Evolutionary conservation across 2,329 filamentous ascomycete species (phyloP).

Genomic region (Talaromyces funiculosus): DNA sequence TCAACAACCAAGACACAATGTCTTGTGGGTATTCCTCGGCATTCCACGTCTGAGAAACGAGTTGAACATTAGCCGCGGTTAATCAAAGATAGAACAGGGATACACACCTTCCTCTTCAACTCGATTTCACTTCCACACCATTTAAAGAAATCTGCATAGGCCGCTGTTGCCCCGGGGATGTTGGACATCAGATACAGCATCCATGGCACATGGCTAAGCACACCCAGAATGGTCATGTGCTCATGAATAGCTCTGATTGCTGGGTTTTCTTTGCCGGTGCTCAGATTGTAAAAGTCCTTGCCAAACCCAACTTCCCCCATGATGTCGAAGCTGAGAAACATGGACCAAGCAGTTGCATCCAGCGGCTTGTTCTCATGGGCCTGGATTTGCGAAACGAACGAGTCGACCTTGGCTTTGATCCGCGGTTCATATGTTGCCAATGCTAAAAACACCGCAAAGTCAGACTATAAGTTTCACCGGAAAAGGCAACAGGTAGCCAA

Average conservation of each 20-base stretch:
- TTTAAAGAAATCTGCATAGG: background rate
- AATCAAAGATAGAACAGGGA: no score
- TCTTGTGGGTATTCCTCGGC: constrained; percentile 28
- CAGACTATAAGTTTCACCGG: background rate
- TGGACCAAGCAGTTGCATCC: constrained; percentile 29
- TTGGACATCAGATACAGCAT: constrained; percentile 5
- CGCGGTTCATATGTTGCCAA: background rate
- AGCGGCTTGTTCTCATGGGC: background rate
- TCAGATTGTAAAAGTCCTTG: constrained; percentile 32
- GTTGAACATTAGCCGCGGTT: no score
- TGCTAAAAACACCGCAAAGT: background rate
- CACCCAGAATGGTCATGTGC: constrained; percentile 16
- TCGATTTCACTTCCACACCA: constrained; percentile 3
- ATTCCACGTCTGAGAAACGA: constrained; percentile 18
- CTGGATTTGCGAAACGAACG: background rate
- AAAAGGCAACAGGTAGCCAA: background rate
- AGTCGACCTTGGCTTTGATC: constrained; percentile 2
- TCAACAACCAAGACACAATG: constrained; percentile 38
- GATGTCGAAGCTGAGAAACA: constrained; percentile 35
- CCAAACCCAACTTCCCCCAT: constrained; percentile 42
- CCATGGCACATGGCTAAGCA: constrained; percentile 16
- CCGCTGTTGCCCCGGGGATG: constrained; percentile 8
- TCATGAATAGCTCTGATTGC: constrained; percentile 17
- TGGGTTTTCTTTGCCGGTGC: constrained; percentile 11
- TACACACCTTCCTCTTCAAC: background rate